Percentiles rank a stretch among this genome's conserved stretches.
Conservation (phyloP, 495 filamentous ascomycete species). For the Xylaria sp. region DNA sequence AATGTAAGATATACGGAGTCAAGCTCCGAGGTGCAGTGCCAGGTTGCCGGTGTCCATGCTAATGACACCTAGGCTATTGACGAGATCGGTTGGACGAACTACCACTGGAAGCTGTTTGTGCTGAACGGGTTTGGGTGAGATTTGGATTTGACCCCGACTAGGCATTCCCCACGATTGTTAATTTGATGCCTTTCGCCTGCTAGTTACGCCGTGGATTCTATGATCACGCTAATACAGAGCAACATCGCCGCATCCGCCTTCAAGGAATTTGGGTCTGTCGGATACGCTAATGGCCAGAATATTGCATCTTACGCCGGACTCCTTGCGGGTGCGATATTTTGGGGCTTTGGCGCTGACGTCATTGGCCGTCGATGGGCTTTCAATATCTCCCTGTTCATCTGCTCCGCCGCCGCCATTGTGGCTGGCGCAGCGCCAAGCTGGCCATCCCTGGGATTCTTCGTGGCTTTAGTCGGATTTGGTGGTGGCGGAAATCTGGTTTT, state of each 20-base stretch:
- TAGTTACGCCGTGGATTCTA: slow-evolving; percentile 73
- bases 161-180: slow-evolving; percentile 17
- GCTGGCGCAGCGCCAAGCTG: slow-evolving; percentile 77
- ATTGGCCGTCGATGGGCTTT: slow-evolving; percentile 77
- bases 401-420: slow-evolving; percentile 68
- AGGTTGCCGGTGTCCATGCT: neutral
- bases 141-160: neutral
- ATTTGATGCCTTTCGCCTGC: neutral
- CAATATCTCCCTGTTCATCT: slow-evolving; percentile 72
- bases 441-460: slow-evolving; percentile 67
- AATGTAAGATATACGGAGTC: slow-evolving; percentile 57
- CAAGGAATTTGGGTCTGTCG: slow-evolving; percentile 62
- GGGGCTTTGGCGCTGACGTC: slow-evolving; percentile 79
- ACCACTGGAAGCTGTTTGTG: slow-evolving; percentile 73
- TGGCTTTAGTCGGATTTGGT: slow-evolving; percentile 72
- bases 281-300: slow-evolving; percentile 62
- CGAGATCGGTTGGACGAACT: slow-evolving; percentile 72
- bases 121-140: slow-evolving; percentile 70
- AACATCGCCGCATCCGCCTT: slow-evolving; percentile 66
- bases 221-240: slow-evolving; percentile 70
- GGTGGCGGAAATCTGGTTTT: slow-evolving; percentile 76
- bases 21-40: neutral
- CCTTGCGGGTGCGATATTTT: slow-evolving; percentile 75
- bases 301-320: slow-evolving; percentile 74
- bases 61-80: slow-evolving; percentile 63